phyloP scores from a whole-genome alignment of 257 asterid species.

The Coffea canephora region DNA sequence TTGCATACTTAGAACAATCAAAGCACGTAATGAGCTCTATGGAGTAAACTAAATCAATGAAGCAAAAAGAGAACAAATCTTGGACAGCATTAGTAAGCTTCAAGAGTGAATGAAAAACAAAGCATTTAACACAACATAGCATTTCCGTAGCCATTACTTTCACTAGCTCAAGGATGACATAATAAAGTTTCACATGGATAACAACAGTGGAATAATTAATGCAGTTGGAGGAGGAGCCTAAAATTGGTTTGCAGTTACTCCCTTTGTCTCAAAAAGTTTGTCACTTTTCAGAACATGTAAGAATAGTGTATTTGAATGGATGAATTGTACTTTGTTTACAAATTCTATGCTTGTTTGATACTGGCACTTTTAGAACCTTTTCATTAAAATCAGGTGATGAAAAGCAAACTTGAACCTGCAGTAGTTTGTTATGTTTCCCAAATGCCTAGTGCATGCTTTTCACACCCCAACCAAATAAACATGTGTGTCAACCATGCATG shows the following conservation, averaged over 20 bases:
- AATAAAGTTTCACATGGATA: not conserved
- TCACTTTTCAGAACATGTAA: no score
- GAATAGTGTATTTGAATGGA: no score
- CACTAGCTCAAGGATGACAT: not conserved
- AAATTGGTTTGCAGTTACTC: not conserved
- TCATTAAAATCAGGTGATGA: no score
- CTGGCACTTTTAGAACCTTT: no score
- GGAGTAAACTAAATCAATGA: not conserved
- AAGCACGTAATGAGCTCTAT: not conserved
- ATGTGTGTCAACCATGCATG: no score
- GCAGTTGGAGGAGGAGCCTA: not conserved
- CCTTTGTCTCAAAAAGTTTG: no score
- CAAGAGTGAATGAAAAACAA: not conserved
- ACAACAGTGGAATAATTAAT: not conserved
- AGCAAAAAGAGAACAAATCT: not conserved
- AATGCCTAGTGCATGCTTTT: no score
- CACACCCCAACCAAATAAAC: no score
- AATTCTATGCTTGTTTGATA: no score
- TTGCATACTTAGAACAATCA: not conserved
- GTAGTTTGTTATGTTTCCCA: no score
- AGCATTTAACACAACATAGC: not conserved
- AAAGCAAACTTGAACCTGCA: no score
- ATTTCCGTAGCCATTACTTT: not conserved
- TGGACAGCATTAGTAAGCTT: not conserved
- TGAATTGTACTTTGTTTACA: no score